A percentile compares a stretch with the other conserved stretches of the same genome.
Evolutionary conservation across 108 stramenopile genomes (phyloP).

Genomic region (Pseudonitzschia multistriata): DNA sequence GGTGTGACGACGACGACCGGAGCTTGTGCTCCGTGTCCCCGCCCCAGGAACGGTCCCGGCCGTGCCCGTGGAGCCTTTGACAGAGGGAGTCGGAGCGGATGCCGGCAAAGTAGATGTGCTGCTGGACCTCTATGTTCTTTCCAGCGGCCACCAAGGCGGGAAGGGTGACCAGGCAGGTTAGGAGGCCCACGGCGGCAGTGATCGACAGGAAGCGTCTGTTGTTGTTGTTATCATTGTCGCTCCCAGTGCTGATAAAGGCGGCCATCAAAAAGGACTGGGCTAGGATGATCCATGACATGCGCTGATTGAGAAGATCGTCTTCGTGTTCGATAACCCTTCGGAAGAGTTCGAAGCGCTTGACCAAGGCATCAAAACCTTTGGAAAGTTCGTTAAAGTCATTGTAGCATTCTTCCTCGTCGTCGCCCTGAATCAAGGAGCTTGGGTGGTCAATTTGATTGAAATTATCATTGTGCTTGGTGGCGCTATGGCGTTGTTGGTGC

Average conservation of each 20-base stretch:
- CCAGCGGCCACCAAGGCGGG: slow-evolving; percentile 43
- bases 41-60: slow-evolving; percentile 2
- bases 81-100: slow-evolving; percentile 36
- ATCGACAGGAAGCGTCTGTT: slow-evolving; percentile 17
- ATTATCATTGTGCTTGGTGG: too few relatives aligned
- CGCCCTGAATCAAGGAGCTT: too few relatives aligned
- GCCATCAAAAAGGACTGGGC: slow-evolving; percentile 56
- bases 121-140: slow-evolving; percentile 45
- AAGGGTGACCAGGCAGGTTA: slow-evolving; percentile 40
- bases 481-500: too few relatives aligned
- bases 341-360: slow-evolving; percentile 44
- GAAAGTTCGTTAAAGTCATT: neutral
- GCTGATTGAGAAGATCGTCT: slow-evolving; percentile 49
- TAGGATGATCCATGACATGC: slow-evolving; percentile 51
- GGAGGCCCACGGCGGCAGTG: slow-evolving; percentile 42
- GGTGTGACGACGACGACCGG: neutral
- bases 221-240: neutral
- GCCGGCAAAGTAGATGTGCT: slow-evolving; percentile 38
- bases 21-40: too few relatives aligned
- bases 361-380: neutral
- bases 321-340: slow-evolving; percentile 46
- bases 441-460: too few relatives aligned
- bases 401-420: neutral
- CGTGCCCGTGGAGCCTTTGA: slow-evolving; percentile 32
- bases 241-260: slow-evolving; percentile 32